Base-by-base conservation (phyloP, 352 stramenopile genomes). In the Saprolegnia parasitica region DNA sequence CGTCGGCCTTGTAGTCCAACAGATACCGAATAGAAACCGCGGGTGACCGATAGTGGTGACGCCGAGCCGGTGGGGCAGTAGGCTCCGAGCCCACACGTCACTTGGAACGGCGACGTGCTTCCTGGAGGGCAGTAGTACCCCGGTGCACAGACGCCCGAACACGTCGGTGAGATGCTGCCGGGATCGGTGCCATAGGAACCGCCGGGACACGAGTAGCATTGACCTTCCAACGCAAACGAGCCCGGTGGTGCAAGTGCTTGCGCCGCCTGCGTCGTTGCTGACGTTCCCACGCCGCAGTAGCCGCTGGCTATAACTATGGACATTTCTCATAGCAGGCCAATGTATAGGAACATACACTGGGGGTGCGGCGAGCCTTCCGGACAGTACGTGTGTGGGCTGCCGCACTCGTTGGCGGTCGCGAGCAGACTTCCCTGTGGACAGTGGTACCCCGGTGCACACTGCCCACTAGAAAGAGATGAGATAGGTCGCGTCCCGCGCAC, bases 91-190 rank as follows among this genome's bases (percentile, higher is more conserved):
- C 84, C 84, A 46, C 84, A 92, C 49, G 86, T 79, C 11, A 68
- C 67, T 57, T 86, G 67, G 0, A 73, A 82, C 3, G 74, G 49
- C 0, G 75, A 76, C 15, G 73, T 78, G 72, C 81, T 91, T 5
- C 78, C 78, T 5, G 71, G 46, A 15, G 81, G 81, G 39, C 84
- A 91, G 70, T 78, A 95, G 71, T 86, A 96, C 5, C 89, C 89
- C 8, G 72, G 20, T 18, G 73, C 47, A 72, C 89, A 97, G 3
- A 37, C 37, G 0, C 85, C 89, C 0, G 78, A 77, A 58, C 89
- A 97, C 0, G 65, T 67, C 1, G 80, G 61, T 55, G 78, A 65
- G 9, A 68, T 77, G 68, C 90, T 74, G 16, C 79, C 81, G 10
- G 71, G 39, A 10, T 65, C 45, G 0, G 62, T 74, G 9, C 90